These are phyloP conservation scores for Meyerozyma smithsonii DNA, from an alignment of 1,139 yeast species.

Conservation along the genomic window DNA sequence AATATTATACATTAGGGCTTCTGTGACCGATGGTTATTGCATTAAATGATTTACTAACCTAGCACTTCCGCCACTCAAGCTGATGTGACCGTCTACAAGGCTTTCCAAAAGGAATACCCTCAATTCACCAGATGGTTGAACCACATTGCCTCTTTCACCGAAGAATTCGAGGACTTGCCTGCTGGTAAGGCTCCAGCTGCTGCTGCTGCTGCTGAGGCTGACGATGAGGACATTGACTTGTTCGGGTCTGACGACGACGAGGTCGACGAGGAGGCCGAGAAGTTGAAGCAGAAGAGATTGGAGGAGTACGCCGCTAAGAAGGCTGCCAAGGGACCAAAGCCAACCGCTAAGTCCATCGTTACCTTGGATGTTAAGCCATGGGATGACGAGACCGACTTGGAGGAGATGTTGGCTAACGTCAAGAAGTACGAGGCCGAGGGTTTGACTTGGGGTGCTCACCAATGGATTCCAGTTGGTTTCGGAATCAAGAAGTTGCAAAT, in stretches of 20 bases:
- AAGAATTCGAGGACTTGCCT: slow-evolving; percentile 78
- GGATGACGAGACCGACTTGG: slow-evolving; percentile 98
- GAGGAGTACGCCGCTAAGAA: slow-evolving; percentile 97
- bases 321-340: slow-evolving; percentile 95
- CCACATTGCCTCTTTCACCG: slow-evolving; percentile 92
- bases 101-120: slow-evolving; percentile 92
- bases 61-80: slow-evolving; percentile 91
- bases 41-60: slow-evolving; percentile 21
- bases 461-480: slow-evolving; percentile 95
- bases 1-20: not conserved
- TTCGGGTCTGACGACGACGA: slow-evolving; percentile 94
- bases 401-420: slow-evolving; percentile 79
- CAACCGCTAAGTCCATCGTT: slow-evolving; percentile 97
- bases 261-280: slow-evolving; percentile 95
- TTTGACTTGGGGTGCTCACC: slow-evolving; percentile 97
- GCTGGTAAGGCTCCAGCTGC: slow-evolving; percentile 61
- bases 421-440: slow-evolving; percentile 85
- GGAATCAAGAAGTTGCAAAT: slow-evolving; percentile 99
- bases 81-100: slow-evolving; percentile 90
- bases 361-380: slow-evolving; percentile 98
- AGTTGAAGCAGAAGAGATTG: slow-evolving; percentile 92
- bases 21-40: not conserved
- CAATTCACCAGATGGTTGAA: slow-evolving; percentile 97
- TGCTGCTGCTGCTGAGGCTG: slow-evolving; percentile 68
- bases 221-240: slow-evolving; percentile 86